A percentile compares a stretch with the other conserved stretches of the same genome.
phyloP scores from a whole-genome alignment of 768 basidiomycete genomes.

The Boletus subcaerulescens region DNA sequence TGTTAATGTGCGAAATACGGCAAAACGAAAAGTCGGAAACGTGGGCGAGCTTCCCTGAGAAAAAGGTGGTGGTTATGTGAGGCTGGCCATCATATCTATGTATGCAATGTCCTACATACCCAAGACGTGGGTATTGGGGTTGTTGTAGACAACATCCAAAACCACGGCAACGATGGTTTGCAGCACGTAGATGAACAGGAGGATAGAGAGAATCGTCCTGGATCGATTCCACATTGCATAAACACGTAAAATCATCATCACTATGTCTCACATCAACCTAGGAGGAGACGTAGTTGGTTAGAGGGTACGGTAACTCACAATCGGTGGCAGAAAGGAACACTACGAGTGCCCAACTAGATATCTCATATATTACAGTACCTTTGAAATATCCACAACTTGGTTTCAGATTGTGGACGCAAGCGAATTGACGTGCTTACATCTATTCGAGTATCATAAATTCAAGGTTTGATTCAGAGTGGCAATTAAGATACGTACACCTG shows the following conservation, averaged over 20 bases:
- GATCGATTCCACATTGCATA: not conserved
- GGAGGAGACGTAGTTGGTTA: not conserved
- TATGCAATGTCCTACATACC: not conserved
- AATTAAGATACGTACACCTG: no score
- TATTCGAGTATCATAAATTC: not conserved
- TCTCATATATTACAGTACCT: not conserved
- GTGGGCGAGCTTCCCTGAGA: not conserved
- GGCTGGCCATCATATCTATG: no score
- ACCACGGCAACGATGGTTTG: no score
- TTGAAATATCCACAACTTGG: not conserved
- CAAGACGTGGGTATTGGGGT: not conserved
- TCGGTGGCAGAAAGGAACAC: not conserved
- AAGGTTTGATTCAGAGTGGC: no score
- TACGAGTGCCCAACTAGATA: accelerated
- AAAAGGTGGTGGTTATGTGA: no score
- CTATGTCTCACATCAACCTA: not conserved
- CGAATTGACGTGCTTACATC: not conserved
- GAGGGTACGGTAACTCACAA: not conserved
- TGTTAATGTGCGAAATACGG: not conserved
- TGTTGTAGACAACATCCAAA: not conserved
- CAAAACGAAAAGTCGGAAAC: not conserved
- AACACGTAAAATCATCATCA: not conserved
- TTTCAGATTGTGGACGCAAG: no score
- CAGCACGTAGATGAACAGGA: not conserved
- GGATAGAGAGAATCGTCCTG: not conserved